phyloP scores from a whole-genome alignment of 2,329 filamentous ascomycete species.

The Dendryphion nanum region DNA sequence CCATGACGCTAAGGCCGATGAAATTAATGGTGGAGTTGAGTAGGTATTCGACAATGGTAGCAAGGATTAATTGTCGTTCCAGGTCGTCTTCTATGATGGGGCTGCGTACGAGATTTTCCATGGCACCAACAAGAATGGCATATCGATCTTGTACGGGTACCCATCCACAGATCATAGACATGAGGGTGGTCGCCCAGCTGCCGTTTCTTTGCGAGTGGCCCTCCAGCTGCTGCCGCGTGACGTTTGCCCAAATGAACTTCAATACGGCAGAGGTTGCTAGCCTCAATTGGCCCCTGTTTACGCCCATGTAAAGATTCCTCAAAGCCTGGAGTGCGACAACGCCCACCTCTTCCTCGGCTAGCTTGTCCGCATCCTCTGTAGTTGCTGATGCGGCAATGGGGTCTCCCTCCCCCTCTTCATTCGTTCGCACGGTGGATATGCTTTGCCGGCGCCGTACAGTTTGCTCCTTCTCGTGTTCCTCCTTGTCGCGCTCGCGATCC shows the following conservation, averaged over 20 bases:
- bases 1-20: conserved; percentile 95
- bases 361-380: conserved; percentile 80
- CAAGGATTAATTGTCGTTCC: conserved; percentile 70
- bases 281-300: conserved; percentile 79
- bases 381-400: conserved; percentile 71
- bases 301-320: conserved; percentile 79
- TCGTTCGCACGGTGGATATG: conserved; percentile 72
- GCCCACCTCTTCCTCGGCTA: conserved; percentile 86
- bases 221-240: conserved; percentile 23
- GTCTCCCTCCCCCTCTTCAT: conserved; percentile 67
- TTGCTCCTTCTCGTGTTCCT: conserved; percentile 66
- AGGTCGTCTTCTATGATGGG: conserved; percentile 70
- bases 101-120: conserved; percentile 71
- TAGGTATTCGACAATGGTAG: conserved; percentile 76
- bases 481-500: conserved; percentile 64
- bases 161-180: conserved; percentile 79
- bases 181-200: conserved; percentile 81
- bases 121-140: conserved; percentile 77
- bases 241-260: conserved; percentile 60
- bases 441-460: conserved; percentile 69
- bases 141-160: conserved; percentile 93
- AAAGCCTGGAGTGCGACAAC: conserved; percentile 82
- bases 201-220: conserved; percentile 51
- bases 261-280: conserved; percentile 72
- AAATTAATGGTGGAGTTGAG: conserved; percentile 87